Evolutionary conservation across 805 yeast genomes (phyloP).

Genomic region (Yamadazyma nakazawae): DNA sequence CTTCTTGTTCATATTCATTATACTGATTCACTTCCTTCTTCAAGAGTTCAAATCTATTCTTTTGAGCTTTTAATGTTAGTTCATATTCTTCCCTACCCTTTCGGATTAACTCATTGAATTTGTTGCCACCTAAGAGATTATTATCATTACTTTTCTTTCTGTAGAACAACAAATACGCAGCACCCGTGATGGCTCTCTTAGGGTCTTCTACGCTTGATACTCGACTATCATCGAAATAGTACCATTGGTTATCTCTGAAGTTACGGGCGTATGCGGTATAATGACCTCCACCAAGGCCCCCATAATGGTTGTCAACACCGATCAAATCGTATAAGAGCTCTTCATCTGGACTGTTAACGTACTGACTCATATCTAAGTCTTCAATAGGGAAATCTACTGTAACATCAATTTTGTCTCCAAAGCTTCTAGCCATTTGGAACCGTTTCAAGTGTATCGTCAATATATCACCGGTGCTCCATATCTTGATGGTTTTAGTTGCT

Average conservation of each 20-base stretch:
- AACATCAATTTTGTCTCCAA: slow-evolving; percentile 86
- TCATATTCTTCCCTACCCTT: slow-evolving; percentile 34
- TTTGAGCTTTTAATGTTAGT: slow-evolving; percentile 13
- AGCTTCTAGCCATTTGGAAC: slow-evolving; percentile 77
- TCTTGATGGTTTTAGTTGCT: slow-evolving; percentile 85
- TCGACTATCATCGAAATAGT: slow-evolving; percentile 82
- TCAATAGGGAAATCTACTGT: slow-evolving; percentile 84
- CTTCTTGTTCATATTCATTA: slow-evolving; percentile 7
- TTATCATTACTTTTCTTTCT: slow-evolving; percentile 46
- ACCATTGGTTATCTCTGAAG: slow-evolving; percentile 76
- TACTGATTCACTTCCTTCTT: slow-evolving; percentile 16
- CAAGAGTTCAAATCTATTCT: slow-evolving; percentile 13
- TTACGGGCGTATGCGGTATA: slow-evolving; percentile 89
- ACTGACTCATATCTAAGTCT: slow-evolving; percentile 68
- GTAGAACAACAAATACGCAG: slow-evolving; percentile 87
- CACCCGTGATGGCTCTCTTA: slow-evolving; percentile 58
- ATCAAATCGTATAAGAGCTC: slow-evolving; percentile 70
- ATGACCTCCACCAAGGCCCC: slow-evolving; percentile 97
- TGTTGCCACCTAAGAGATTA: slow-evolving; percentile 45
- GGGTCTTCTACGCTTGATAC: slow-evolving; percentile 61
- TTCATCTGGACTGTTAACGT: slow-evolving; percentile 40
- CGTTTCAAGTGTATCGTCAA: slow-evolving; percentile 86
- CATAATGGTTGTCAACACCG: slow-evolving; percentile 94
- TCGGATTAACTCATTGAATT: slow-evolving; percentile 37
- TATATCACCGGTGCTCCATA: slow-evolving; percentile 94